Evolutionary conservation across 1,284 basidiomycete species (phyloP).

Genomic region (Leccinum subspadiceum): DNA sequence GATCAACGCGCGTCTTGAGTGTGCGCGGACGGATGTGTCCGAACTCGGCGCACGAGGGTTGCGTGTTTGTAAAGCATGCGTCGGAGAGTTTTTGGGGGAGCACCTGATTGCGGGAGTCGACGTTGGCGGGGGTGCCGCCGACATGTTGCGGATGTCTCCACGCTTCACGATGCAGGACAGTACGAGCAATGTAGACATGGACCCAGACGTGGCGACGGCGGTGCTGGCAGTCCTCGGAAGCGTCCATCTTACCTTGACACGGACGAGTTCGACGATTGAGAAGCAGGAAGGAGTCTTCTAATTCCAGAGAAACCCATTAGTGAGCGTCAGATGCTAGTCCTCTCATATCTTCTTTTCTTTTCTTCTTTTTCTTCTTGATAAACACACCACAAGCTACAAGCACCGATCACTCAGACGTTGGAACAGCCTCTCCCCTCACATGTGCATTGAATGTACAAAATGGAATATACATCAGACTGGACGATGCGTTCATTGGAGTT

Average conservation of each 20-base stretch:
- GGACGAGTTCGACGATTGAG: not conserved
- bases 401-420: no score
- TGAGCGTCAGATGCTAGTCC: not conserved
- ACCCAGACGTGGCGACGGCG: not conserved
- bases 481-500: no score
- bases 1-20: no score
- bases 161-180: not conserved
- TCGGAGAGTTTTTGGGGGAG: not conserved
- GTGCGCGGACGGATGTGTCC: slow-evolving; percentile 4
- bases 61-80: not conserved
- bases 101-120: not conserved
- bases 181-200: not conserved
- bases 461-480: no score
- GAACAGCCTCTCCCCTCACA: no score
- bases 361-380: no score
- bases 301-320: not conserved
- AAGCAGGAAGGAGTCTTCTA: not conserved
- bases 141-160: not conserved
- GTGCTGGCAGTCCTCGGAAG: not conserved
- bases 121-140: slow-evolving; percentile 25
- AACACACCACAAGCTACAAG: no score
- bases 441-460: no score
- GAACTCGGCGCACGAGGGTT: slow-evolving; percentile 43
- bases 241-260: not conserved
- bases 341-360: not conserved